These are phyloP conservation scores for Tricholoma terreum DNA, from an alignment of 768 basidiomycete species.

Conservation along the genomic window DNA sequence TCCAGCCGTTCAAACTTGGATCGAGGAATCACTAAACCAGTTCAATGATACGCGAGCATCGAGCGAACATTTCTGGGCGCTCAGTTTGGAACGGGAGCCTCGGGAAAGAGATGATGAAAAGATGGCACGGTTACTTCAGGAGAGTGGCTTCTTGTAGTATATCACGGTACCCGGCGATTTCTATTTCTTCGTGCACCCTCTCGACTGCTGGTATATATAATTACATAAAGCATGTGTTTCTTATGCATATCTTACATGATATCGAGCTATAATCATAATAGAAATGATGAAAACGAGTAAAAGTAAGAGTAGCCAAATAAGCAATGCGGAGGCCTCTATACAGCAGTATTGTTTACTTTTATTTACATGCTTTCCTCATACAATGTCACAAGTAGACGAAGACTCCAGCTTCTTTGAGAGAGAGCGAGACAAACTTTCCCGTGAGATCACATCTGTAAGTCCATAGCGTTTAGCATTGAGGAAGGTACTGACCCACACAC, in stretches of 20 bases:
- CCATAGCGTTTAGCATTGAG: neutral
- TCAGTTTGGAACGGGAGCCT: slow-evolving; percentile 86
- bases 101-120: slow-evolving; percentile 95
- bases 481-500: neutral
- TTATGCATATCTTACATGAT: neutral
- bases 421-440: slow-evolving; percentile 71
- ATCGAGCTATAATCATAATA: neutral
- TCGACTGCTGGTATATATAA: slow-evolving; percentile 19
- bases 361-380: too few relatives aligned
- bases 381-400: slow-evolving; percentile 40
- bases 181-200: slow-evolving; percentile 11
- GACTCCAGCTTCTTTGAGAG: slow-evolving; percentile 70
- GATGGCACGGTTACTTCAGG: slow-evolving; percentile 87
- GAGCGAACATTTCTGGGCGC: slow-evolving; percentile 78
- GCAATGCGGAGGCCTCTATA: too few relatives aligned
- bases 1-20: slow-evolving; percentile 62
- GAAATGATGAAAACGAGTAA: too few relatives aligned
- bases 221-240: neutral
- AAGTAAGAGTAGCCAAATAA: too few relatives aligned
- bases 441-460: slow-evolving; percentile 71
- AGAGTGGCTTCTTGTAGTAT: slow-evolving; percentile 77
- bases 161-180: neutral
- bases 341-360: too few relatives aligned
- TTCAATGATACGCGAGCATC: slow-evolving; percentile 66
- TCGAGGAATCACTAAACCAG: slow-evolving; percentile 75